phyloP scores from a whole-genome alignment of 1,139 yeast genomes.

The Scheffersomyces insectosa region DNA sequence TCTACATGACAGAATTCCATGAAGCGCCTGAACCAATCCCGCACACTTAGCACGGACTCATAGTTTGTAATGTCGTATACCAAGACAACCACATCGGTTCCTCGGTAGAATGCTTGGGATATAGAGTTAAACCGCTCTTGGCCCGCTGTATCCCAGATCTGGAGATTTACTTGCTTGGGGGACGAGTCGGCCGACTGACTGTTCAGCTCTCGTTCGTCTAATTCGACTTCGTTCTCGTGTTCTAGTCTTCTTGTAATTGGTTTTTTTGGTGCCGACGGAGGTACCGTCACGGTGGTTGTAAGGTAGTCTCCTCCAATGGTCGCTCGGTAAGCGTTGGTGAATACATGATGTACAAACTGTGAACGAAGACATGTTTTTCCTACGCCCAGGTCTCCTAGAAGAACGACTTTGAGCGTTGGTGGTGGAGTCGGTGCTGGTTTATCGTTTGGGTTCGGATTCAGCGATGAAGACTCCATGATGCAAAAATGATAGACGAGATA shows the following conservation, averaged over 20 bases:
- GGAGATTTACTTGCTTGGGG: conserved; percentile 36
- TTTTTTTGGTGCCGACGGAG: conserved; percentile 1
- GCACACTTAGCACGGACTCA: conserved; percentile 51
- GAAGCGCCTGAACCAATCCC: conserved; percentile 55
- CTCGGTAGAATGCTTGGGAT: conserved; percentile 59
- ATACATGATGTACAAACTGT: conserved; percentile 58
- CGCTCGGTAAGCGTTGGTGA: conserved; percentile 59
- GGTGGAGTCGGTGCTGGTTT: conserved; percentile 7
- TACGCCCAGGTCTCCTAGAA: conserved; percentile 62
- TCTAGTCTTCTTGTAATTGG: neutral
- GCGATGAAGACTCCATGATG: too few species aligned
- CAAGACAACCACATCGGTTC: conserved; percentile 58
- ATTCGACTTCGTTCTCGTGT: neutral
- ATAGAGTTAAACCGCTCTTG: conserved; percentile 65
- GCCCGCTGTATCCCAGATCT: conserved; percentile 71
- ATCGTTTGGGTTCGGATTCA: too few species aligned
- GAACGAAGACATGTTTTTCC: conserved; percentile 63
- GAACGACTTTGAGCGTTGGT: conserved; percentile 50
- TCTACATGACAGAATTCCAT: conserved; percentile 51
- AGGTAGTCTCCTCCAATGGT: conserved; percentile 65
- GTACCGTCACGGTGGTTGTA: conserved; percentile 39
- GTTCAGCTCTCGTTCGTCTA: conserved; percentile 10
- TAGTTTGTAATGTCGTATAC: conserved; percentile 60
- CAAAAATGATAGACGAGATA: too few species aligned
- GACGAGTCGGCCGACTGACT: conserved; percentile 2